Conservation (phyloP, 2,329 filamentous ascomycete species). For the Talaromyces pinophilus region DNA sequence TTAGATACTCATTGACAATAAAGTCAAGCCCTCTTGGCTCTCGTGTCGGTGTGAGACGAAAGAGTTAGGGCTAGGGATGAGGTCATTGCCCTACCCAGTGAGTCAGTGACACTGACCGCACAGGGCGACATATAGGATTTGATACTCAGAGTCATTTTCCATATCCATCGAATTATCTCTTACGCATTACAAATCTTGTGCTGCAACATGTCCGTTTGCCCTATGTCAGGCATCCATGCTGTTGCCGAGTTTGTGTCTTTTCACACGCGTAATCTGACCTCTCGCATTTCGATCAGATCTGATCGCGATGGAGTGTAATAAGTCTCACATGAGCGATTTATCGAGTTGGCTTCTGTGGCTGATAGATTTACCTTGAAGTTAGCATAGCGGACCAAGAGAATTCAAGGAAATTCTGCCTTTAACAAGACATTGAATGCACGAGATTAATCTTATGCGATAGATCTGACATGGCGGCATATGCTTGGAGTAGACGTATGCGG, state of each 20-base stretch:
- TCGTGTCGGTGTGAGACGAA: neutral
- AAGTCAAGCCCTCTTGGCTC: neutral
- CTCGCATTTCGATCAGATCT: conserved; percentile 15
- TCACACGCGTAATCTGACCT: neutral
- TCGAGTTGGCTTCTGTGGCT: neutral
- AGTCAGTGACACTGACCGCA: neutral
- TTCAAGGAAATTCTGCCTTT: neutral
- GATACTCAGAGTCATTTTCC: neutral
- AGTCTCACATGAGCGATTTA: conserved; percentile 1
- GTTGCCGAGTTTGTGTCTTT: neutral
- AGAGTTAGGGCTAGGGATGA: conserved; percentile 12
- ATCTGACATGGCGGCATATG: neutral
- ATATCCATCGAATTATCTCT: neutral
- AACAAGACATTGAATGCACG: neutral
- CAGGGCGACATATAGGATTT: conserved; percentile 8
- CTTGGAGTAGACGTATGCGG: neutral
- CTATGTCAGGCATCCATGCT: conserved; percentile 17
- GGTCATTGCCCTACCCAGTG: conserved; percentile 11
- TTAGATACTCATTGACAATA: neutral
- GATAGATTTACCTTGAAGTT: neutral
- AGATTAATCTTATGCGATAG: neutral
- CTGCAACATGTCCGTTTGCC: neutral
- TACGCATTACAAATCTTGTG: neutral
- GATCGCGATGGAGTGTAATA: neutral
- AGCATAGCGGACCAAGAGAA: neutral